Percentiles rank a stretch among this genome's conserved stretches.
These are phyloP conservation scores for Dendrobium catenatum DNA, from an alignment of 106 monocot genomes.

Conservation along the genomic window DNA sequence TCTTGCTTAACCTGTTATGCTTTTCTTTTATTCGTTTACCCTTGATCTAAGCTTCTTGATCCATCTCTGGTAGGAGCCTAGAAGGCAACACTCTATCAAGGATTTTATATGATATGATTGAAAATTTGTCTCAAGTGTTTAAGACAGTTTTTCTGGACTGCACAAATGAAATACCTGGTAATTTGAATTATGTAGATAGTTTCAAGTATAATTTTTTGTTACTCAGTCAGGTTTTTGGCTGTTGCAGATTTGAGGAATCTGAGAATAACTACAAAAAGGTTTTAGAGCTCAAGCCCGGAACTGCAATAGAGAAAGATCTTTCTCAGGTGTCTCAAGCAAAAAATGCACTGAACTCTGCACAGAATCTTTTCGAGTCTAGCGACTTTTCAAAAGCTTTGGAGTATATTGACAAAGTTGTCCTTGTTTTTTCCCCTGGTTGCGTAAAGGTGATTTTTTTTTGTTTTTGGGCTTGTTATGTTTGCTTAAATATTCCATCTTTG, in stretches of 20 bases:
- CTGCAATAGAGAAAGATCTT: conserved; percentile 76
- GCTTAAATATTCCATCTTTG: not conserved
- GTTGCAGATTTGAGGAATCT: conserved; percentile 84
- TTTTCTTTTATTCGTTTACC: not conserved
- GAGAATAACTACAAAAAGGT: conserved; percentile 68
- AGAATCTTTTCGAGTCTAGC: conserved; percentile 55
- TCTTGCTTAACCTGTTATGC: not conserved
- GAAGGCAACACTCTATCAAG: not conserved
- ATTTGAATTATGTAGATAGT: not conserved
- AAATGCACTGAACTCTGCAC: conserved; percentile 64
- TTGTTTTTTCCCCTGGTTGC: conserved; percentile 84
- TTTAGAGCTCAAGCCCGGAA: conserved; percentile 67
- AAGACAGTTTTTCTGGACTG: not conserved
- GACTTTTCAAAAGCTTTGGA: conserved; percentile 84
- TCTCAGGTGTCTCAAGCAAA: conserved; percentile 76
- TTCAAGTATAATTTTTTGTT: not conserved
- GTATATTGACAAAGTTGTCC: conserved; percentile 83
- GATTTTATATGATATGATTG: not conserved
- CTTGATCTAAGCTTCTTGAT: not conserved
- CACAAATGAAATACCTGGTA: not conserved
- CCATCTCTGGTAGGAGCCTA: not conserved
- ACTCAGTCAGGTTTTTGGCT: conserved; percentile 12
- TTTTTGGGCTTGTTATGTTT: not conserved
- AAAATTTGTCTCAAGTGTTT: not conserved
- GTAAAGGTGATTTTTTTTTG: conserved; percentile 44